Evolutionary conservation across 2,329 filamentous ascomycete species (phyloP).

Genomic region (Hansfordia pulvinata): DNA sequence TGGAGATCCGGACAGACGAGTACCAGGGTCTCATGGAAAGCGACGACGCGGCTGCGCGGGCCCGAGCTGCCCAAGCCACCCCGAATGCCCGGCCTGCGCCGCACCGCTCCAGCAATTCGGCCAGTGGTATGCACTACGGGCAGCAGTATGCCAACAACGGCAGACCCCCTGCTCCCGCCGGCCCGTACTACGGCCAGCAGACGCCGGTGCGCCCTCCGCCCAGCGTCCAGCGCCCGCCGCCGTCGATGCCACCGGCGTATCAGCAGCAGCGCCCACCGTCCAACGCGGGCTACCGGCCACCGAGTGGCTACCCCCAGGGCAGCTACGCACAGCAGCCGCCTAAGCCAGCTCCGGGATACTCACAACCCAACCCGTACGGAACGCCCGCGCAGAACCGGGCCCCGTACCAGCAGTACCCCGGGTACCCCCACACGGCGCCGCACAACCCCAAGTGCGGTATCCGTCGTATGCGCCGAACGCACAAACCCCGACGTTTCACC

Average conservation of each 20-base stretch:
- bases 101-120: slow-evolving; percentile 24
- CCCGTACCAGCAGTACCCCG: slow-evolving; percentile 21
- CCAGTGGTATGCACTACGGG: slow-evolving; percentile 25
- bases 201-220: slow-evolving; percentile 26
- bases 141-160: slow-evolving; percentile 30
- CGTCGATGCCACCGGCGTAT: slow-evolving; percentile 21
- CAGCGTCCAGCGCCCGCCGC: slow-evolving; percentile 23
- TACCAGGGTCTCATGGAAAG: slow-evolving; percentile 74
- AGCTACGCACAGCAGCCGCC: slow-evolving; percentile 1
- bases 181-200: slow-evolving; percentile 27
- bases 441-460: slow-evolving; percentile 21
- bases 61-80: slow-evolving; percentile 25
- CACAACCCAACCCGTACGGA: slow-evolving; percentile 20
- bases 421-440: slow-evolving; percentile 24
- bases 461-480: slow-evolving; percentile 12
- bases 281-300: slow-evolving; percentile 33
- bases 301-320: slow-evolving; percentile 28
- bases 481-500: slow-evolving; percentile 9
- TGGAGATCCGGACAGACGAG: slow-evolving; percentile 59
- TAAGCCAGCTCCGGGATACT: not conserved
- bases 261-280: slow-evolving; percentile 19
- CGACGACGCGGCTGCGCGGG: slow-evolving; percentile 51
- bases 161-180: slow-evolving; percentile 28
- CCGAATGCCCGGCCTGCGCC: slow-evolving; percentile 21
- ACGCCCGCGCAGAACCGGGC: slow-evolving; percentile 28